Evolutionary conservation across 805 yeast species (phyloP), one percentile per base, ranked within the genome.

Genomic region (Wickerhamomyces sydowiorum): DNA sequence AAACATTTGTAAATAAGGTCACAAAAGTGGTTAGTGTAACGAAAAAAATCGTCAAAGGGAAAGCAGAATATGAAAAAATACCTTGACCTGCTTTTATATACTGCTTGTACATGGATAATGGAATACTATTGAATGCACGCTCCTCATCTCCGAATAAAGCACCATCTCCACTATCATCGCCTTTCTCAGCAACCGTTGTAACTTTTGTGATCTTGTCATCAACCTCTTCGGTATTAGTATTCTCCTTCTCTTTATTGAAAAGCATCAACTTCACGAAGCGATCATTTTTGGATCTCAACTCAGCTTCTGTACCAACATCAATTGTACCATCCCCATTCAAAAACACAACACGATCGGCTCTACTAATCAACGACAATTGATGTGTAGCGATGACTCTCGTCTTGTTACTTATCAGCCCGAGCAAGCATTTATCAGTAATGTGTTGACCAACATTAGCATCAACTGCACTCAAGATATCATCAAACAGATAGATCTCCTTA

Each of bases 371-470:
- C 27, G 82, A 74, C 45, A 85, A 66, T 58, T 85, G 90, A 58
- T 84, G 93, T 0, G 93, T 85, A 3, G 89, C 88, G 59, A 84
- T 67, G 23, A 85, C 51, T 47, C 88, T 67, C 1, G 91, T 85
- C 49, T 70, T 73, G 13, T 62, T 61, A 36, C 60, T 61, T 46
- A 84, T 54, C 35, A 74, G 49, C 0, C 80, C 85, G 46, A 70
- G 41, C 37, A 84, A 53, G 56, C 91, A 84, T 22, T 70, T 57
- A 36, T 74, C 69, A 66, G 82, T 73, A 40, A 82, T 80, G 52
- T 80, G 85, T 45, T 73, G 71, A 6, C 88, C 88, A 37, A 82
- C 89, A 50, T 80, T 78, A 29, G 86, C 86, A 58, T 82, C 89
- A 15, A 82, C 89, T 6, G 90, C 89, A 57, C 82, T 73, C 36